Conservation (phyloP, 2,329 filamentous ascomycete species). For the Xylaria sp. region DNA sequence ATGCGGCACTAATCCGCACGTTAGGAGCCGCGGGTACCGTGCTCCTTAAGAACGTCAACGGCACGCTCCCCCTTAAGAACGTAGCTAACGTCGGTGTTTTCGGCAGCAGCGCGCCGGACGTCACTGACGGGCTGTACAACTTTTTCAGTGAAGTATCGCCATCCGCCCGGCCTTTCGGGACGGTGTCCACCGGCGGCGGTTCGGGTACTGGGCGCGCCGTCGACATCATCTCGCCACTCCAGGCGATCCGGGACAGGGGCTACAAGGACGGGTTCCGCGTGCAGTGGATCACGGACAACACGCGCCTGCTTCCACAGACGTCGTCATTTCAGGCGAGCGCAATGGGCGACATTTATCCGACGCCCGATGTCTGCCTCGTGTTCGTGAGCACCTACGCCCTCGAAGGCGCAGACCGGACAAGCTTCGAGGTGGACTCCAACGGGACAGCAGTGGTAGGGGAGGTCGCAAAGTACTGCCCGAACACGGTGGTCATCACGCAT, state of each 20-base stretch:
- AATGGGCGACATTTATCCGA: slow-evolving; percentile 8
- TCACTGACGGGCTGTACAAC: background rate
- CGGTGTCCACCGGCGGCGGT: slow-evolving; percentile 65
- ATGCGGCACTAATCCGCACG: slow-evolving; percentile 61
- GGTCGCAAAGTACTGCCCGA: slow-evolving; percentile 50
- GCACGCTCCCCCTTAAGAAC: slow-evolving; percentile 62
- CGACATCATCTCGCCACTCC: slow-evolving; percentile 60
- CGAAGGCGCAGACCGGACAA: slow-evolving; percentile 64
- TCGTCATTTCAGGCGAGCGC: too few relatives aligned
- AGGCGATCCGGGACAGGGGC: slow-evolving; percentile 58
- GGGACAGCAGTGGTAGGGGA: slow-evolving; percentile 64
- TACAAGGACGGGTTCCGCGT: slow-evolving; percentile 49
- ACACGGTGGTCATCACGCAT: slow-evolving; percentile 63
- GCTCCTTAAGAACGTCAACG: slow-evolving; percentile 73
- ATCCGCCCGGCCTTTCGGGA: slow-evolving; percentile 65
- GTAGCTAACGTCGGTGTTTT: slow-evolving; percentile 63
- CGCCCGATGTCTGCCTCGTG: slow-evolving; percentile 70
- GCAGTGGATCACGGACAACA: slow-evolving; percentile 52
- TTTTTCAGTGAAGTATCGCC: slow-evolving; percentile 53
- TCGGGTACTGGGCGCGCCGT: slow-evolving; percentile 59
- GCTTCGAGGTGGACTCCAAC: slow-evolving; percentile 63
- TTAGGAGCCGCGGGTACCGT: slow-evolving; percentile 64
- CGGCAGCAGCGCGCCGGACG: slow-evolving; percentile 66
- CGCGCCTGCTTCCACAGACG: too few relatives aligned
- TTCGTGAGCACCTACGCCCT: slow-evolving; percentile 70